Base-by-base conservation (phyloP, 2,329 filamentous ascomycete species). In the Aspergillus quadricinctus region DNA sequence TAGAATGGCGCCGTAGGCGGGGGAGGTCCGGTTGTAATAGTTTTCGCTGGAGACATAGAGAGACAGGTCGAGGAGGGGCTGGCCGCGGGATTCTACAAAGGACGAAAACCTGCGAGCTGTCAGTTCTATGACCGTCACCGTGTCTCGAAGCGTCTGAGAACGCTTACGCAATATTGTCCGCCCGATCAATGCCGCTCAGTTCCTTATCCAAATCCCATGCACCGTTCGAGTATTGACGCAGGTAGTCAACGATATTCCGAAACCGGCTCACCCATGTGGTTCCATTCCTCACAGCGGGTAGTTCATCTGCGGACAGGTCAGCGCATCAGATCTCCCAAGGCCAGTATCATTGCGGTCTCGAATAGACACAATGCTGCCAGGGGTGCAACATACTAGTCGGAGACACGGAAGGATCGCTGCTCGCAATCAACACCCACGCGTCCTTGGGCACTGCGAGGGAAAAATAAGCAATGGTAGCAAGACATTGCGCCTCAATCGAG, bases 11-110 rank as follows among this genome's bases (percentile, higher is more conserved):
- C 87, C 90, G 76, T 92, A 96, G 40, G 90, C 88, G 2, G 91
- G 89, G 17, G 91, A 86, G 3, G 92, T 96, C 50, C 82, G 78
- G 46, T 81, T 78, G 54, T 86, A 81, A 83, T 94, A 99, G 77
- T 97, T 97, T 61, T 91, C 85, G 56, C 88, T 90, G 31, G 92
- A 94, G 61, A 94, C 88, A 73, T 95, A 97, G 64, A 97, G 87
- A 52, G 87, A 92, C 56, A 97, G 85, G 65, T 95, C 89, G 65
- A 97, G 73, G 58, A 97, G 83, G 31, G 88, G 85, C 50, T 87
- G 85, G n/a, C 88, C 90, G 57, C 88, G 86, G 27, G 86, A 83
- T 69, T 86, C 80, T 63, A 97, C 77, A 73, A 92, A 92, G 60
- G 89, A 83, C 37, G 83, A 79, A 74, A 75, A 76, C 23, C 73